phyloP scores from a whole-genome alignment of 2,329 filamentous ascomycete genomes.

The Penicillium palitans region DNA sequence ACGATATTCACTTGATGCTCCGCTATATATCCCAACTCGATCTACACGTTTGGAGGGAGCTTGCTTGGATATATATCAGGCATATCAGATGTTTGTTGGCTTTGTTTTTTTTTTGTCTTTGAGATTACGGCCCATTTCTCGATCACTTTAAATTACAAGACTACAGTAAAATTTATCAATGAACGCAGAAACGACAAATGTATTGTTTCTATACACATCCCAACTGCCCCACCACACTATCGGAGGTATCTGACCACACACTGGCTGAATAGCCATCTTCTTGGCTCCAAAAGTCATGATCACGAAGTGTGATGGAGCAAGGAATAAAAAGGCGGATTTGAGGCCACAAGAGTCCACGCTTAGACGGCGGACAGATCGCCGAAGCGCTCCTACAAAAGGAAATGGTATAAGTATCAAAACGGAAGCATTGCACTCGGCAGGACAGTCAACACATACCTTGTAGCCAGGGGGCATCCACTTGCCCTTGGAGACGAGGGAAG shows the following conservation, averaged over 20 bases:
- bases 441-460: slow-evolving; percentile 68
- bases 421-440: neutral
- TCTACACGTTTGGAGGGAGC: neutral
- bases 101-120: too few relatives aligned
- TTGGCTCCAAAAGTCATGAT: slow-evolving; percentile 33
- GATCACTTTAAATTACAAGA: neutral
- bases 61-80: neutral
- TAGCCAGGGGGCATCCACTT: slow-evolving; percentile 98
- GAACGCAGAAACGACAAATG: slow-evolving; percentile 34
- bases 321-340: slow-evolving; percentile 33
- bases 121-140: neutral
- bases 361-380: slow-evolving; percentile 95
- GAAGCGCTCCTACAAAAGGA: slow-evolving; percentile 81
- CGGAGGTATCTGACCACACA: slow-evolving; percentile 24
- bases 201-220: slow-evolving; percentile 46
- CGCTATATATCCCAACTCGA: neutral
- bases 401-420: slow-evolving; percentile 7
- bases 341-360: slow-evolving; percentile 43
- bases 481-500: slow-evolving; percentile 92
- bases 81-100: neutral
- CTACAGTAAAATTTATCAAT: neutral
- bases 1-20: neutral
- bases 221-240: slow-evolving; percentile 33
- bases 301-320: slow-evolving; percentile 33
- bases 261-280: slow-evolving; percentile 23